Evolutionary conservation across 2,329 filamentous ascomycete genomes (phyloP).

Genomic region (Arthrobotrys iridis): DNA sequence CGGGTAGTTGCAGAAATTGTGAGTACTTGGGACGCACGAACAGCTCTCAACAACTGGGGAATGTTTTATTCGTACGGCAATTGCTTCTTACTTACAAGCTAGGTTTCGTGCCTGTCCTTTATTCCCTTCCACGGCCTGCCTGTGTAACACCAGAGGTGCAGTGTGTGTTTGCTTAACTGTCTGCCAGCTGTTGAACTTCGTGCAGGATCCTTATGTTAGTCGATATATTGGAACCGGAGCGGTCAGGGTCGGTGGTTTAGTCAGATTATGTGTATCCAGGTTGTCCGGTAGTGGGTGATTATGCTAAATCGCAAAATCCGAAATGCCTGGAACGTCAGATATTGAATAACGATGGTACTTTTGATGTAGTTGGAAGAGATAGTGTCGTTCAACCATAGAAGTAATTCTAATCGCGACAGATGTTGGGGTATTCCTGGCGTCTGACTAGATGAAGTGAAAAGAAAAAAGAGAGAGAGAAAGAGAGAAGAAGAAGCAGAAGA

Average conservation of each 20-base stretch:
- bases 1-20: conserved; percentile 35
- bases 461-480: no score
- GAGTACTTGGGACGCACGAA: conserved; percentile 21
- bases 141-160: conserved; percentile 51
- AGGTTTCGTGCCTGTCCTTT: background rate
- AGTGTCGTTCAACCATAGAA: conserved; percentile 35
- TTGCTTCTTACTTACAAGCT: conserved; percentile 37
- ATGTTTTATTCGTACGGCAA: conserved; percentile 9
- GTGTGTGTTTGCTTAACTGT: conserved; percentile 47
- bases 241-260: background rate
- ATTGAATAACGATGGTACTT: background rate
- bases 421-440: background rate
- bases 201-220: conserved; percentile 35
- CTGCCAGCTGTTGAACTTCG: conserved; percentile 48
- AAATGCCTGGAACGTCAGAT: background rate
- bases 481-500: no score
- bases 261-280: background rate
- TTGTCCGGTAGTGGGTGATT: background rate
- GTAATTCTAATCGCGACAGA: background rate
- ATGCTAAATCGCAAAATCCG: background rate
- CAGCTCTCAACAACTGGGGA: conserved; percentile 5
- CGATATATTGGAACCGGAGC: conserved; percentile 1
- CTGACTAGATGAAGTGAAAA: background rate
- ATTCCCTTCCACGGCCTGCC: background rate
- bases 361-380: conserved; percentile 4